Evolutionary conservation across 2,329 filamentous ascomycete species (phyloP), one percentile per base, ranked within the genome.

Genomic region (Cladorrhinum sp.): DNA sequence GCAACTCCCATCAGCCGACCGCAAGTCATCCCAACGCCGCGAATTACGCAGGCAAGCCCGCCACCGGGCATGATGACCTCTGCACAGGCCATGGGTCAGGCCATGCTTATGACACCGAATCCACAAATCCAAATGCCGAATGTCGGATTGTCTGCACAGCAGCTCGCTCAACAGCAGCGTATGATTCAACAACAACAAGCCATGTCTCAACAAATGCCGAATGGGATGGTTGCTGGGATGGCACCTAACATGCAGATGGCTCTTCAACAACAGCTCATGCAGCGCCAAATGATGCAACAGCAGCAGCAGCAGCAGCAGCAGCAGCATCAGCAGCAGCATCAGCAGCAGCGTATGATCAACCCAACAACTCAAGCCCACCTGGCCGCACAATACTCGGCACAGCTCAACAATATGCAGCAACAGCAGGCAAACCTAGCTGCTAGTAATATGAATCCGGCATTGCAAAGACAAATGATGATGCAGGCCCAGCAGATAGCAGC

Each of bases 31-130:
- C 77, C 81, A 14, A 88, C 85, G 10, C 86, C 86, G 51, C 82
- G 85, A 60, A 86, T 87, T 80, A 79, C 75, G 28, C 85, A 88
- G 71, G 82, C 80, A 24, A 88, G 85, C 69, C 85, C 86, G 20
- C 81, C 84, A 51, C 83, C 85, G 50, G 78, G 76, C 42, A 82
- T 84, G 77, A 83, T 87, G 79, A 65, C 69, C 21, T 59, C 64
- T 18, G 76, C 80, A 1, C 82, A 84, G 61, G 82, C 84, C 67
- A 80, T 85, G 73, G 78, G 79, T 23, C 78, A 79, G 62, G 72
- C 74, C 56, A 80, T 84, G 73, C 79, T 84, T 72, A 82, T 86
- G 76, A 21, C 42, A 8, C 7, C n/a, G 3, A 78, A 79, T 61
- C 78, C 77, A 62, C 80, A 78, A 57, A 68, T 68, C 10, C 75